These are phyloP conservation scores for Sporodiniella umbellata DNA, from an alignment of 371 early-diverging fungal species.

Conservation along the genomic window DNA sequence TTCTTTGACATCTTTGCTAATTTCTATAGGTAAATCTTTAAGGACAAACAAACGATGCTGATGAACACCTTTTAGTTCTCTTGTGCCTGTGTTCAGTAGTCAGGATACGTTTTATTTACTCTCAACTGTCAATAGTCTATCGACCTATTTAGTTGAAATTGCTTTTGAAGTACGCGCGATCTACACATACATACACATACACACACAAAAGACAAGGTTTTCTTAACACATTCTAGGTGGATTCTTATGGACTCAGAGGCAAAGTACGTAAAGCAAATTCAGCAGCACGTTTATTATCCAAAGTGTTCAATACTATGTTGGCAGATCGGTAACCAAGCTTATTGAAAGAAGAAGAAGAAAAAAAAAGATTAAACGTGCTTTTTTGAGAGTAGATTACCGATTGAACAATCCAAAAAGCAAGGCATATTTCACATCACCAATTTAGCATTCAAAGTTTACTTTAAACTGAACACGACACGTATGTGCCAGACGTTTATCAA, in stretches of 20 bases:
- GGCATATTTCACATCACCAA: slow-evolving; percentile 54
- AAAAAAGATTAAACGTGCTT: background rate
- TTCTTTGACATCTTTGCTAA: slow-evolving; percentile 21
- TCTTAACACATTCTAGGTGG: slow-evolving; percentile 11
- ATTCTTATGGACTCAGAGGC: slow-evolving; percentile 10
- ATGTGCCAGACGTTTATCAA: slow-evolving; percentile 53
- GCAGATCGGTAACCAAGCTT: slow-evolving; percentile 12
- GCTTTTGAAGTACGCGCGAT: slow-evolving; percentile 19
- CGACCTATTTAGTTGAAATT: slow-evolving; percentile 13
- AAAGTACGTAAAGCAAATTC: slow-evolving; percentile 24
- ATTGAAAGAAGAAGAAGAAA: background rate
- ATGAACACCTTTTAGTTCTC: background rate
- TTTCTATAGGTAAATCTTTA: slow-evolving; percentile 19
- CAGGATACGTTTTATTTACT: slow-evolving; percentile 20
- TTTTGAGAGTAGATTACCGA: slow-evolving; percentile 28
- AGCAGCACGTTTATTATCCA: slow-evolving; percentile 21
- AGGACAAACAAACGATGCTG: background rate
- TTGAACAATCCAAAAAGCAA: slow-evolving; percentile 44
- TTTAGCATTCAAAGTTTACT: slow-evolving; percentile 52
- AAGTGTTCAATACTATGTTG: slow-evolving; percentile 26
- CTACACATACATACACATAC: too few relatives aligned
- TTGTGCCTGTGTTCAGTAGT: slow-evolving; percentile 20
- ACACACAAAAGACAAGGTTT: background rate
- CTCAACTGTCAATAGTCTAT: slow-evolving; percentile 10
- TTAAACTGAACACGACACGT: slow-evolving; percentile 35